Conservation (phyloP, 352 stramenopile genomes). For the Blastocystis sp. region DNA sequence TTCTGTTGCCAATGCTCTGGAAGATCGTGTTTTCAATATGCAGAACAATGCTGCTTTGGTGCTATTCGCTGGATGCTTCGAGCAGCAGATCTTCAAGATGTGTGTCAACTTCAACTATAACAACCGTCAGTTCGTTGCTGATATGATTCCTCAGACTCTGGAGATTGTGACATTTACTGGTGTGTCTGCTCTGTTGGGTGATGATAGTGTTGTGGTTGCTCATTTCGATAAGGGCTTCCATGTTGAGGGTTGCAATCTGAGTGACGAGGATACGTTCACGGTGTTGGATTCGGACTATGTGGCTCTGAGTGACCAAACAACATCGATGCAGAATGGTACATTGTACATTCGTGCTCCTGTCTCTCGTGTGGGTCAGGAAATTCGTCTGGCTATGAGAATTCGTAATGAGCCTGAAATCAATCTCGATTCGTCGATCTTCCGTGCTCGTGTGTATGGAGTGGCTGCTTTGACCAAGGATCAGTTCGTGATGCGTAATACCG, state of each 20-base stretch:
- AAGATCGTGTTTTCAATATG: conserved; percentile 12
- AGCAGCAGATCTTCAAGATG: conserved; percentile 34
- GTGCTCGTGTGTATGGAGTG: conserved; percentile 22
- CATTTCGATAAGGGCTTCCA: conserved; percentile 14
- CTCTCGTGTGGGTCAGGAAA: conserved; percentile 23
- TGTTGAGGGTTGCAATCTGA: conserved; percentile 44
- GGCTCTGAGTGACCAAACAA: background rate
- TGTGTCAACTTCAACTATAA: conserved; percentile 47
- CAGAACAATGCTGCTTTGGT: background rate
- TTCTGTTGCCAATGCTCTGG: background rate
- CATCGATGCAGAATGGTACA: background rate
- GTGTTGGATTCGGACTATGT: conserved; percentile 32
- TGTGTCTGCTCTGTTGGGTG: background rate
- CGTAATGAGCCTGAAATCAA: conserved; percentile 53
- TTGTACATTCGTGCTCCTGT: background rate
- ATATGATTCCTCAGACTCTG: conserved; percentile 26
- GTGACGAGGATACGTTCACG: conserved; percentile 8
- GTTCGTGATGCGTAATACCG: conserved; percentile 43
- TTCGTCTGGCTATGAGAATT: conserved; percentile 32
- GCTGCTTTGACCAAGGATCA: background rate
- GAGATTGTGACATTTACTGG: conserved; percentile 47
- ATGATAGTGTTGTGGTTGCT: conserved; percentile 13
- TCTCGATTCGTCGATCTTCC: conserved; percentile 41
- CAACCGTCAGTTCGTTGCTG: background rate
- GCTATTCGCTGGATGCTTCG: conserved; percentile 30